Base-by-base conservation (phyloP, 805 yeast genomes). In the Saturnispora halmiae region DNA sequence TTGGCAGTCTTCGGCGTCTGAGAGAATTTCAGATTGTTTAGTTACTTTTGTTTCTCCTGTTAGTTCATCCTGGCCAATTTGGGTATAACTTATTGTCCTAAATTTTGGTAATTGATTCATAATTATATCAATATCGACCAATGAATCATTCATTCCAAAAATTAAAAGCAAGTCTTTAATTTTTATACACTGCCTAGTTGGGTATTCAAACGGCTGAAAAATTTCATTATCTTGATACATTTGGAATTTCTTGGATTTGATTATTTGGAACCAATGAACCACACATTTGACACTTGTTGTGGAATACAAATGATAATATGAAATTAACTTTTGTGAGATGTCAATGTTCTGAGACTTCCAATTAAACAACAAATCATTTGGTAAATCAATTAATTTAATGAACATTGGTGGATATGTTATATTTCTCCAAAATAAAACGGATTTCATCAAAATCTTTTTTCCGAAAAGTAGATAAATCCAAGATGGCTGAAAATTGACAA, bases 201-300 rank as follows among this genome's bases (percentile, higher is more conserved):
- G 59, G 41, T 58, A 58, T 46, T 59, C 53, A 47, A 60, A 58
- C 9, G 63, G 28, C 77, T 77, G 43, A 81, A 90, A 65, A 57
- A 76, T 38, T 59, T 70, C 44, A 64, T 73, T 47, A 47, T 85
- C 95, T 53, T 83, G 92, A 60, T 77, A 90, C 95, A 92, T 82
- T 59, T 88, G 95, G 59, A 90, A 88, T 36, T 73, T 70, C 34
- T 74, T 75, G 6, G 82, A 69, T 39, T 80, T 69, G 46, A 90
- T 83, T 40, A 90, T 88, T 61, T 86, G 95, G 53, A 86, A 85
- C 96, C 96, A 86, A 60, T 86, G 96, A n/a, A 87, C 96, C 34
- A 86, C 87, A 8, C 83, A 75, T 59, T 88, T 90, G 20, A 88
- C 97, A 2, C 88, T 77, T 0, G 97, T 86, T 18, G 94, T 82